Evolutionary conservation across 129 eudicot species (phyloP), one percentile per base, ranked within the genome.

Genomic region (Escallonia rubra): DNA sequence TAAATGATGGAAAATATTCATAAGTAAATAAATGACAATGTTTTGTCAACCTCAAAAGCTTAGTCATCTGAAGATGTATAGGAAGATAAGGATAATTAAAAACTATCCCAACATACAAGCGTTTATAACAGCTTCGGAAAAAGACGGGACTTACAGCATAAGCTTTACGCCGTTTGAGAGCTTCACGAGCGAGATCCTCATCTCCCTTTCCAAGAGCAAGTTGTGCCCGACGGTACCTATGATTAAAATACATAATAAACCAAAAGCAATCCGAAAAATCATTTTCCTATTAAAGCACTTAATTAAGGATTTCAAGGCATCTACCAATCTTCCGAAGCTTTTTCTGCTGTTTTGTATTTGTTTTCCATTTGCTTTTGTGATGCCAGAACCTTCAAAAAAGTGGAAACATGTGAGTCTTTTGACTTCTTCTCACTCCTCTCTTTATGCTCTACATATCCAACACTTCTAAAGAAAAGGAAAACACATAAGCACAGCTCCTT

Each of bases 181-280:
- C 99, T 80, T 94, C 99, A 64, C 99, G 97, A 59, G 99, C 99
- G 79, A 94, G 99, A 59, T 89, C 96, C 75, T 94, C 99, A 40
- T 94, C 95, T 69, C 99, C 97, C 82, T 94, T 94, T 48, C 86
- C 82, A 61, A 94, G 90, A 67, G 99, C 99, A 56, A 94, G 90
- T 70, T 94, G 99, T 15, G 99, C 99, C 77, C 90, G 87, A 45
- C 76, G 74, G 66, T 94, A 94, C 99, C 99, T 94, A 69, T 4
- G 43, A 45, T 71, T 57, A 23, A 70, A 59, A 43, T 67, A 14
- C 42, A 59, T 41, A 59, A 40, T 12, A 62, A 58, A 54, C 53
- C 16, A 63, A 68, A n/a, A 64, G 64, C 9, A 57, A 7, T 5
- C 7, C 3, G 12, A 60, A 65, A 7, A 64, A 44, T 4, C 66